These are phyloP conservation scores for Periconia sp. DNA, from an alignment of 2,329 filamentous ascomycete genomes.

Conservation along the genomic window DNA sequence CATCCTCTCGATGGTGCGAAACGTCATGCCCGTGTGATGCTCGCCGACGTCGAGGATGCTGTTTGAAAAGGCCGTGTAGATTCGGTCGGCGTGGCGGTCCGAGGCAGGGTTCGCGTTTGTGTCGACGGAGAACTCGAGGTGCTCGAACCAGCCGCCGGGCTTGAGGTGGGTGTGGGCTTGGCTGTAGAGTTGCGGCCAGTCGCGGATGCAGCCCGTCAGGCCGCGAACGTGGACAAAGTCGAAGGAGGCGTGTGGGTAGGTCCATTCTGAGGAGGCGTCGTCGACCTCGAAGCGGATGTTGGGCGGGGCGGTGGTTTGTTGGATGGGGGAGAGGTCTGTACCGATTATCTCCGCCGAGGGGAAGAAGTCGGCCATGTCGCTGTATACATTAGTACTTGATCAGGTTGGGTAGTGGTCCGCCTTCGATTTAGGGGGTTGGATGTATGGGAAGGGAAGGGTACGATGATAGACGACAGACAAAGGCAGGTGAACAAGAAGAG, in stretches of 20 bases:
- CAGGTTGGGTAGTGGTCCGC: background rate
- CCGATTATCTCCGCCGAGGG: slow-evolving; percentile 42
- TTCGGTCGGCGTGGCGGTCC: slow-evolving; percentile 20
- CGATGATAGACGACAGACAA: background rate
- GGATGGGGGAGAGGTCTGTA: slow-evolving; percentile 45
- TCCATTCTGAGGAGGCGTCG: slow-evolving; percentile 50
- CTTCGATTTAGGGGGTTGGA: background rate
- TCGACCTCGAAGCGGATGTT: slow-evolving; percentile 55
- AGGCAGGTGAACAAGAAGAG: background rate
- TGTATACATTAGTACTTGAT: slow-evolving; percentile 5
- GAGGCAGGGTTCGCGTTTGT: slow-evolving; percentile 24
- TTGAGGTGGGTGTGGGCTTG: slow-evolving; percentile 44
- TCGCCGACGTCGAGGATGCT: slow-evolving; percentile 23
- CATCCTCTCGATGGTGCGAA: slow-evolving; percentile 28
- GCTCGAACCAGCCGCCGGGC: slow-evolving; percentile 52
- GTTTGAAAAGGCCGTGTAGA: slow-evolving; percentile 25
- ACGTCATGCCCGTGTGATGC: slow-evolving; percentile 31
- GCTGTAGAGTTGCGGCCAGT: slow-evolving; percentile 49
- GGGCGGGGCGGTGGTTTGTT: slow-evolving; percentile 41
- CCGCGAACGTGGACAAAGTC: slow-evolving; percentile 49
- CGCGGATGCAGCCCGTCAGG: slow-evolving; percentile 49
- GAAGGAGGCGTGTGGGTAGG: slow-evolving; percentile 45
- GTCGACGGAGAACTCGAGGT: slow-evolving; percentile 46
- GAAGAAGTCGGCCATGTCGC: slow-evolving; percentile 46
- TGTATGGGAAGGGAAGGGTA: background rate